Base-by-base conservation (phyloP, 2,329 filamentous ascomycete species). In the Ceratocystis albifundus region DNA sequence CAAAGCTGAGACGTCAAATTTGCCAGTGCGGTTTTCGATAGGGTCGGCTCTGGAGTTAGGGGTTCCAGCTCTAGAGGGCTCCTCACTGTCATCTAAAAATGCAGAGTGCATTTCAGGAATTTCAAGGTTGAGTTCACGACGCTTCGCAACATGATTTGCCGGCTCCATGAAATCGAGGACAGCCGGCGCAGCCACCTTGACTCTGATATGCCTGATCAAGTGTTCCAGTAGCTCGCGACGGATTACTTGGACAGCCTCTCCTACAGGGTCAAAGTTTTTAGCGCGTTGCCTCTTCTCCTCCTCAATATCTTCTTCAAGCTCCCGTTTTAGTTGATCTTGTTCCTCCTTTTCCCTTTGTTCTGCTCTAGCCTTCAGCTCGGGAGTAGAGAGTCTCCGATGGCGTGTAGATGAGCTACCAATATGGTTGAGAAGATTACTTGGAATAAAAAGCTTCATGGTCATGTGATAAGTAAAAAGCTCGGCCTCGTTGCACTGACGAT, bases 381-480 rank as follows among this genome's bases (percentile, higher is more conserved):
- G 67, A n/a, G 67, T 68, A 10, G 67, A 55, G 4, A 41, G 64
- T 55, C 67, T 66, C 10, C 65, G 64, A 22, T 66, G 61, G 8
- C 67, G 61, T 22, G 59, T 46, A 32, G 67, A 66, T 32, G 64
- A 66, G 41, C 63, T 68, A 10, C 66, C 66, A 46, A 68, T 68
- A 20, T 68, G 63, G 41, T 63, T 63, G 20, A 68, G 25, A 25
- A 68, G 64, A 74, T 62, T 72, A 64, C 10, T 69, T 15, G 70
- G 70, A 67, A 74, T 71, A 69, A 71, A 88, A 66, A 90, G 86
- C 73, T 93, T 88, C 90, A 99, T 96, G 57, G 85, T 84, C 88
- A 99, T 93, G 68, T 77, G 79, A 69, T 97, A 97, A 1, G 88
- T 96, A 77, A 99, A 99, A 69, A 99, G 84, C 4, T 88, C 83